A percentile compares a stretch with the other conserved stretches of the same genome.
Evolutionary conservation across 2,329 filamentous ascomycete genomes (phyloP).

Genomic region (Penicillium paneum): DNA sequence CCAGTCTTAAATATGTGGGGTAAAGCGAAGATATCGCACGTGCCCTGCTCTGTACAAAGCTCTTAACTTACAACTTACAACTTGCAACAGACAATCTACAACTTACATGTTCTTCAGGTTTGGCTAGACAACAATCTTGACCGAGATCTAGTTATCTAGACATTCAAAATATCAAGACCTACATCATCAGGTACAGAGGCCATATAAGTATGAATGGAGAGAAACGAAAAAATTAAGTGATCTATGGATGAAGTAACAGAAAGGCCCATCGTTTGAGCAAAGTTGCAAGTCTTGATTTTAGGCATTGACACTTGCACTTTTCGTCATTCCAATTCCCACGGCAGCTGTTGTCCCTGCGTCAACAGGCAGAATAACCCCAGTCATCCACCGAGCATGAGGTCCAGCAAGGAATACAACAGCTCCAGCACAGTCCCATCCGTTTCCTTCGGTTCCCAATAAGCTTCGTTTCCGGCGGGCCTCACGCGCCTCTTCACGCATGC

Average conservation of each 20-base stretch:
- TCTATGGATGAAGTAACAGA: background rate
- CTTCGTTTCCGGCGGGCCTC: slow-evolving; percentile 50
- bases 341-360: slow-evolving; percentile 49
- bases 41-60: no score
- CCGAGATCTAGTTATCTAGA: no score
- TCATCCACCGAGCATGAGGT: slow-evolving; percentile 53
- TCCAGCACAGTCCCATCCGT: slow-evolving; percentile 53
- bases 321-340: slow-evolving; percentile 40
- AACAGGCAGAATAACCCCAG: slow-evolving; percentile 48
- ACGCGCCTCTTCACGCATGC: slow-evolving; percentile 51
- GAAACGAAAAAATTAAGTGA: no score
- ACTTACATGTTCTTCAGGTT: no score
- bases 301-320: slow-evolving; percentile 36
- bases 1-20: no score
- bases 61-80: no score
- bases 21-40: no score
- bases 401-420: slow-evolving; percentile 53
- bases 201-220: background rate
- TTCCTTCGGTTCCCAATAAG: slow-evolving; percentile 54
- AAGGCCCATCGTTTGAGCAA: background rate
- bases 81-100: no score
- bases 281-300: background rate
- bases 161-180: no score
- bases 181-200: no score
- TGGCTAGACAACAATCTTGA: no score